Base-by-base conservation (phyloP, 805 yeast genomes). In the Candida pseudofarinosa region DNA sequence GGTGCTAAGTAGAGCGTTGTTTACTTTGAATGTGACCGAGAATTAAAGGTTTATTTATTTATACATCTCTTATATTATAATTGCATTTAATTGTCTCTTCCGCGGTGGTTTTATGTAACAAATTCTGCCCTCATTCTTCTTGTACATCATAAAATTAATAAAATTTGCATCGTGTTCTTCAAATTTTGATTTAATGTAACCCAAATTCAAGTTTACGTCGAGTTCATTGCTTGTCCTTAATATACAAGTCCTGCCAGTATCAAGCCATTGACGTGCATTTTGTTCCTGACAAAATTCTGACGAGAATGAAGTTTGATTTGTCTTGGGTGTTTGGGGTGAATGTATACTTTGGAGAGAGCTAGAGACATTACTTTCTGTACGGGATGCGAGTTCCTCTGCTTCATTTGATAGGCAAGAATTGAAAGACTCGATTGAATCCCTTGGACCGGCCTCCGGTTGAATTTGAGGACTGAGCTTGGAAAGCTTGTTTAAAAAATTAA, bases 1-100 rank as follows among this genome's bases (percentile, higher is more conserved):
- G 69, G 70, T 4, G 41, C 37, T 12, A 43, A 14, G 33, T 19
- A 41, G 20, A 16, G n/a, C n/a, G n/a, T n/a, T n/a, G n/a, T n/a
- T n/a, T n/a, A 26, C 31, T 8, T 13, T 8, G 31, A 26, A 13
- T 26, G 31, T 8, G 13, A 26, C 13, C 12, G 12, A 26, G 34
- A 32, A n/a, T 6, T 8, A 15, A 32, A 32, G 17, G 7, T 14
- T 15, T 32, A 15, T 32, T n/a, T 7, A 32, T n/a, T 14, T 32
- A 32, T 13, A 32, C 15, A 13, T 7, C 34, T 32, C 7, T 32
- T 15, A 32, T 32, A 32, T n/a, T n/a, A 32, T 15, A 13, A 32
- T n/a, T 32, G 34, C 34, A 32, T 32, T 32, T n/a, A 32, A 7
- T n/a, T 32, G 14, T 15, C 13, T 15, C 15, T 32, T 32, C 7